Base-by-base conservation (phyloP, 2,329 filamentous ascomycete genomes). In the Rhinocladiella similis region DNA sequence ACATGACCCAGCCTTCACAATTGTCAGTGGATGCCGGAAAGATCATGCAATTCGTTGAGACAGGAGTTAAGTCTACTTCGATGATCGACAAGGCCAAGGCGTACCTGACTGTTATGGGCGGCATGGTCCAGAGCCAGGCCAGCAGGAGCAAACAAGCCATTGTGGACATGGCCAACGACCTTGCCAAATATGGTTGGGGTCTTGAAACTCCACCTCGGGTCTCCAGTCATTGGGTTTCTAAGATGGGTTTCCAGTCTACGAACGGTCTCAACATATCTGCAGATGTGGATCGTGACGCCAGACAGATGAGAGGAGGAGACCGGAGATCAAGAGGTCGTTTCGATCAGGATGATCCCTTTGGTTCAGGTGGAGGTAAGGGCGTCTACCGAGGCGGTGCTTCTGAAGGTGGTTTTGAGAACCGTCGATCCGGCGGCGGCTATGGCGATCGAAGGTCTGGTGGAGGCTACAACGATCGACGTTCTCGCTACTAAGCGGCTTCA, bases 111-210 rank as follows among this genome's bases (percentile, higher is more conserved):
- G 59, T 69, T 22, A 20, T 66, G 9, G 54, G 61, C 13, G 55
- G 62, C 22, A 68, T 74, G 47, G 19, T 41, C 12, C 59, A 63
- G 38, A 48, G 46, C 33, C 25, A 36, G 19, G 56, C 47, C 16
- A 16, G 54, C 33, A 47, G 59, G 7, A 55, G 73, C 55, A 77
- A 76, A 63, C 67, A 70, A 6, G 61, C 56, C 7, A 67, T 80
- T 9, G 59, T 81, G n/a, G 67, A 73, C 13, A 68, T 70, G 9
- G 69, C 80, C 25, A 79, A 80, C 60, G 66, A 73, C 47, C 66
- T 77, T 16, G 72, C 76, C 6, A 69, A 73, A 41, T 72, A 76
- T 57, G 78, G 78, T 5, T 81, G 77, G 73, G 75, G 76, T 5
- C 71, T 81, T 66, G 58, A 70, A 3, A 61, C 67, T 20, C 72